These are phyloP conservation scores for Jacaranda mimosifolia DNA, from an alignment of 257 asterid species.

Conservation along the genomic window DNA sequence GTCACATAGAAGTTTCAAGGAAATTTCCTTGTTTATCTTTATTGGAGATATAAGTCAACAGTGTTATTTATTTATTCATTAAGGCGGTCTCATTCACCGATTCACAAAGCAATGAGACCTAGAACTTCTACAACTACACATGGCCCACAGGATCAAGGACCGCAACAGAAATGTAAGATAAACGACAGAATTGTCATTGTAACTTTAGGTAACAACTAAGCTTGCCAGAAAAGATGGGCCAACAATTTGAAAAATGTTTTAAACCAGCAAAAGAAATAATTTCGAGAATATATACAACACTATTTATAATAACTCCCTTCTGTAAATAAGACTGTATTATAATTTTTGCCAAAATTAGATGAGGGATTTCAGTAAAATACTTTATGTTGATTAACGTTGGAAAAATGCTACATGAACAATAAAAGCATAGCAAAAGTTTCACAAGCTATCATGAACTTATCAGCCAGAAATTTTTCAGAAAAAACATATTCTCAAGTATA, in stretches of 20 bases:
- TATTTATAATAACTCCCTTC: too few species aligned
- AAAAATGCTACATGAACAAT: background rate
- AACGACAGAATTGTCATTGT: background rate
- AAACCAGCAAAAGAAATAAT: background rate
- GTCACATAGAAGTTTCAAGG: slow-evolving; percentile 48
- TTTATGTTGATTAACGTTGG: background rate
- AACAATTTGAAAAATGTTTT: background rate
- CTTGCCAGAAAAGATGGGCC: background rate
- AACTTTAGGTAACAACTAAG: background rate
- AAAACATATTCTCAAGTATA: background rate
- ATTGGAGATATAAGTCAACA: slow-evolving; percentile 19
- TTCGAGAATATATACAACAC: background rate
- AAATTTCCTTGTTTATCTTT: slow-evolving; percentile 38
- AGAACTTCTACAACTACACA: background rate
- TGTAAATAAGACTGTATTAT: background rate
- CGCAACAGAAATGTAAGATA: background rate
- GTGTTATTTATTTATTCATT: background rate
- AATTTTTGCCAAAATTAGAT: background rate
- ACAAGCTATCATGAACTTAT: background rate
- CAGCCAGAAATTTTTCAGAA: background rate
- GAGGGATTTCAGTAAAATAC: background rate
- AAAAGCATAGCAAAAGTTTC: background rate
- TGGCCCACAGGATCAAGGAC: slow-evolving; percentile 8
- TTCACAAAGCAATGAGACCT: background rate
- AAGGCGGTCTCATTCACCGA: slow-evolving; percentile 14